These are phyloP conservation scores for Alectoria sarmentosa DNA, from an alignment of 495 filamentous ascomycete genomes.

Conservation along the genomic window DNA sequence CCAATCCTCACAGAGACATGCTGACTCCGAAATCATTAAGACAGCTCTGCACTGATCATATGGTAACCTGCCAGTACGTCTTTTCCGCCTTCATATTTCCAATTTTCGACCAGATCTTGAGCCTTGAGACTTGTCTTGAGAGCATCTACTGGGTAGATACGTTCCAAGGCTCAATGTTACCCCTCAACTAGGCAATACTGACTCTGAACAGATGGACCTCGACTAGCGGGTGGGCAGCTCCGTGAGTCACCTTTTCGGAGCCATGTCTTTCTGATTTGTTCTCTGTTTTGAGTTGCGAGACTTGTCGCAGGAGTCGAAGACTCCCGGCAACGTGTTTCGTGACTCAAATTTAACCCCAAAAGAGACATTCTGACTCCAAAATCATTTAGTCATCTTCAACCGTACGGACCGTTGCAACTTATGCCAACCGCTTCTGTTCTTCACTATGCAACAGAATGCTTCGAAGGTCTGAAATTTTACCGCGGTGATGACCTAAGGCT, in stretches of 20 bases:
- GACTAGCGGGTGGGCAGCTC: slow-evolving; percentile 63
- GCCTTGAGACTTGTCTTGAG: neutral
- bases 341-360: too few relatives aligned
- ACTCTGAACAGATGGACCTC: slow-evolving; percentile 52
- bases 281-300: too few relatives aligned
- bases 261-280: too few relatives aligned
- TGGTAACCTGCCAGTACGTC: slow-evolving; percentile 70
- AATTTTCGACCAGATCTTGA: neutral
- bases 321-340: too few relatives aligned
- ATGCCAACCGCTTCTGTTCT: slow-evolving; percentile 80
- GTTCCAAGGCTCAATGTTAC: neutral
- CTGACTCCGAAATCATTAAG: too few relatives aligned
- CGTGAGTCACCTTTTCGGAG: too few relatives aligned
- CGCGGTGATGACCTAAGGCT: slow-evolving; percentile 75
- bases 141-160: neutral
- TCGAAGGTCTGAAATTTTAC: slow-evolving; percentile 86
- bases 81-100: too few relatives aligned
- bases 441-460: slow-evolving; percentile 90
- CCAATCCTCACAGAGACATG: too few relatives aligned
- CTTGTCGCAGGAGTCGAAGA: too few relatives aligned
- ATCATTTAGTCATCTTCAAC: slow-evolving; percentile 65
- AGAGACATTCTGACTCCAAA: too few relatives aligned
- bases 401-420: slow-evolving; percentile 72
- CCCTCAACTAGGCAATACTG: neutral
- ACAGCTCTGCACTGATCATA: slow-evolving; percentile 37